Percentiles rank a stretch among this genome's conserved stretches.
Evolutionary conservation across 116 monocot genomes (phyloP).

Genomic region (Papilionanthe hybrid): DNA sequence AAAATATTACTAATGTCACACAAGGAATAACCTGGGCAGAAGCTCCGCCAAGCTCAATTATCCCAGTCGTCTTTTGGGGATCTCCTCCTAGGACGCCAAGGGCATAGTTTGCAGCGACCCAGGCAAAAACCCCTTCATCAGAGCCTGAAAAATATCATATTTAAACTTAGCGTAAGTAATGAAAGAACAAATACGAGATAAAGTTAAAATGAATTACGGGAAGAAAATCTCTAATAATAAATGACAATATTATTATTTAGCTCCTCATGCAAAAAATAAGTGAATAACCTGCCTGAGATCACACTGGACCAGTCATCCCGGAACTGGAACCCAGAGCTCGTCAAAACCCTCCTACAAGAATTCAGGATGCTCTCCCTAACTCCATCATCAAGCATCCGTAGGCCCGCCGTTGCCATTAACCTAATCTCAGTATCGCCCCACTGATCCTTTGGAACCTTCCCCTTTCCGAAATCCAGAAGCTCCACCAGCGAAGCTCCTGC

Average conservation of each 20-base stretch:
- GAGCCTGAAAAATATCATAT: conserved; percentile 25
- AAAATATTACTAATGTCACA: background rate
- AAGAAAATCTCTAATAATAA: too few relatives aligned
- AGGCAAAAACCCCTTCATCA: conserved; percentile 84
- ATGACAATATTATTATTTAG: background rate
- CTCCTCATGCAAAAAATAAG: background rate
- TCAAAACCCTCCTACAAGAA: conserved; percentile 30
- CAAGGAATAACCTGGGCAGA: conserved; percentile 61
- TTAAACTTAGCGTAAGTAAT: background rate
- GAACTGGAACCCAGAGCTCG: conserved; percentile 34
- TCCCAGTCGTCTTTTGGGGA: conserved; percentile 61
- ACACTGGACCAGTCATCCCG: conserved; percentile 39
- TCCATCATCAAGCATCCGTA: conserved; percentile 31
- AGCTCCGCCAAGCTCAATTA: conserved; percentile 92
- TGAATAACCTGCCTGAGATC: conserved; percentile 34
- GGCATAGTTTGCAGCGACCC: conserved; percentile 85
- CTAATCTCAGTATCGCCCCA: conserved; percentile 29
- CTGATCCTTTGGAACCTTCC: conserved; percentile 14
- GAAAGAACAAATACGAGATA: background rate
- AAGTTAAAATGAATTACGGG: background rate
- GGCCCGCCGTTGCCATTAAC: conserved; percentile 46
- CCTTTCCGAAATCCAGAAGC: conserved; percentile 39
- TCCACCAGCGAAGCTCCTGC: conserved; percentile 32
- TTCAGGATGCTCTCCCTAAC: conserved; percentile 27
- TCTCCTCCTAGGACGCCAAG: conserved; percentile 65